Evolutionary conservation across 352 stramenopile genomes (phyloP).

Genomic region (Globisporangium cylindrosporum): DNA sequence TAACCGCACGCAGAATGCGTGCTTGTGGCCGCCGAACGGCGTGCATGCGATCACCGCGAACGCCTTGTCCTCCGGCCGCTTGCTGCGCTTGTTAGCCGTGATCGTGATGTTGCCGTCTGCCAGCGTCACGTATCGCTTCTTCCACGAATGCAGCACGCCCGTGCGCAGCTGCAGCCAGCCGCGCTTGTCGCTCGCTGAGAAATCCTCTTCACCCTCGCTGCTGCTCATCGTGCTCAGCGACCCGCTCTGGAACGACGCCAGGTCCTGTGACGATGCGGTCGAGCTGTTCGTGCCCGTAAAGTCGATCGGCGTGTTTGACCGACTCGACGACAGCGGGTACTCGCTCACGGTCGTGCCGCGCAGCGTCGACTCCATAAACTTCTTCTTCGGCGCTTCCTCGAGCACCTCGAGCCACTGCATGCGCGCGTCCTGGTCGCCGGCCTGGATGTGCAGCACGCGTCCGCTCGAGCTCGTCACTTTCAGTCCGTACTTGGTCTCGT

Average conservation of each 20-base stretch:
- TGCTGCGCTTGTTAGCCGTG: conserved; percentile 27
- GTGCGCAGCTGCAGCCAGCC: conserved; percentile 47
- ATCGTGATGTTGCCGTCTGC: conserved; percentile 45
- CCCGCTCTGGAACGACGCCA: conserved; percentile 22
- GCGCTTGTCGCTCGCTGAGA: conserved; percentile 26
- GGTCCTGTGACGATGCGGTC: conserved; percentile 11
- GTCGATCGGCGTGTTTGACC: background rate
- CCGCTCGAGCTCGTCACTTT: conserved; percentile 60
- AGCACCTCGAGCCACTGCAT: conserved; percentile 58
- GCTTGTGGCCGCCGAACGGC: conserved; percentile 32
- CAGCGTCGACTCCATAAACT: conserved; percentile 25
- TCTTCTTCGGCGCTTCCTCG: conserved; percentile 36
- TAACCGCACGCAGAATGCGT: conserved; percentile 51
- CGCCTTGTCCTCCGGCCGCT: conserved; percentile 32
- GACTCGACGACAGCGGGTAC: conserved; percentile 13
- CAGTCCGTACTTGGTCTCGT: conserved; percentile 56
- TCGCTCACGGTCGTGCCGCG: conserved; percentile 47
- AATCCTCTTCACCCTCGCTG: conserved; percentile 36
- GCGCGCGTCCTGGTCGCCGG: conserved; percentile 41
- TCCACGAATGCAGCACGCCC: conserved; percentile 39
- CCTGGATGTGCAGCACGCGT: conserved; percentile 55
- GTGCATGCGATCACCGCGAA: conserved; percentile 48
- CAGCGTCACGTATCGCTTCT: conserved; percentile 55
- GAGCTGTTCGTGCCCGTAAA: conserved; percentile 18
- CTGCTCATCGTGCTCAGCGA: conserved; percentile 46